A percentile compares a stretch with the other conserved stretches of the same genome.
phyloP scores from a whole-genome alignment of 371 early-diverging fungal genomes.

The Apophysomyces ossiformis region DNA sequence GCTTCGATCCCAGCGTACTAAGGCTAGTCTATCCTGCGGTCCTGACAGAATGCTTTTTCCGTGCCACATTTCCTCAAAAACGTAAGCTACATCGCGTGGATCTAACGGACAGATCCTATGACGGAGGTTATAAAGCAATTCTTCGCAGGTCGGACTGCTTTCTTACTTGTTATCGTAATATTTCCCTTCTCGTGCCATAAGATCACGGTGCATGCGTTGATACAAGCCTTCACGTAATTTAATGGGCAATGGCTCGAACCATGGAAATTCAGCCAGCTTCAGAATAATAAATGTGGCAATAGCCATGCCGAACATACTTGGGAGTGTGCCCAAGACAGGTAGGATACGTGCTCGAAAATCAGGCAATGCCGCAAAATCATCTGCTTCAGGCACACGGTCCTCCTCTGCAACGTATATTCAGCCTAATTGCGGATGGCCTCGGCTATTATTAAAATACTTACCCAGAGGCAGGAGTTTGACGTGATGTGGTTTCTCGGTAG shows the following conservation, averaged over 20 bases:
- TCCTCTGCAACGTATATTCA: constrained; percentile 56
- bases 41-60: constrained; percentile 82
- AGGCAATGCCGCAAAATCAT: constrained; percentile 88
- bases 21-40: constrained; percentile 70
- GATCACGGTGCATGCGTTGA: constrained; percentile 71
- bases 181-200: constrained; percentile 68
- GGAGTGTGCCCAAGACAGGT: constrained; percentile 89
- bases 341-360: constrained; percentile 87
- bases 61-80: constrained; percentile 90
- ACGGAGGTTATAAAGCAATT: background rate
- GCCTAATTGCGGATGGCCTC: background rate
- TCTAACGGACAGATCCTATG: constrained; percentile 61
- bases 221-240: constrained; percentile 82
- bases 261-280: constrained; percentile 75
- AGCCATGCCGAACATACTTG: constrained; percentile 93
- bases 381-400: constrained; percentile 77
- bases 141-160: background rate
- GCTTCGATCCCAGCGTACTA: constrained; percentile 78
- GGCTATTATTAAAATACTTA: constrained; percentile 10
- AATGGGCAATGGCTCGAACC: constrained; percentile 78
- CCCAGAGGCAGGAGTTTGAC: constrained; percentile 81
- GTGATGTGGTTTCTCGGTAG: constrained; percentile 85
- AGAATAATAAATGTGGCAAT: constrained; percentile 88
- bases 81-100: constrained; percentile 76
- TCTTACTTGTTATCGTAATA: constrained; percentile 52